These are phyloP conservation scores for Phaseolus lunatus DNA, from an alignment of 306 rosid species.

Conservation along the genomic window DNA sequence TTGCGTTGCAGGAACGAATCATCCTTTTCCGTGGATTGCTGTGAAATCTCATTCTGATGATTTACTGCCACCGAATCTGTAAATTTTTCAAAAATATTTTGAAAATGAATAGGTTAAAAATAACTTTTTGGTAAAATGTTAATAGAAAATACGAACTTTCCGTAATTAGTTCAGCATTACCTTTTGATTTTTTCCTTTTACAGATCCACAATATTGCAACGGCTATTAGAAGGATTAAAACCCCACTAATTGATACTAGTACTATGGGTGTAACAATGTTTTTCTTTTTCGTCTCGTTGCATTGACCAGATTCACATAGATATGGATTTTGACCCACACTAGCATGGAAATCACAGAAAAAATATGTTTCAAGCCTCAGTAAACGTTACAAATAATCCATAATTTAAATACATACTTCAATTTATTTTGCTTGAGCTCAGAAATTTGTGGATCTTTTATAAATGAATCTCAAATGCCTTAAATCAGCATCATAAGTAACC, in stretches of 20 bases:
- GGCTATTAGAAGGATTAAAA: conserved; percentile 30
- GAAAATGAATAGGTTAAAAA: neutral
- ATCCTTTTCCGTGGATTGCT: neutral
- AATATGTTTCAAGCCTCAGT: neutral
- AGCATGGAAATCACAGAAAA: conserved; percentile 14
- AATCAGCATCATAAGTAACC: neutral
- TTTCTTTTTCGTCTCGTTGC: conserved; percentile 19
- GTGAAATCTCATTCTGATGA: neutral
- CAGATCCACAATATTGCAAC: conserved; percentile 28
- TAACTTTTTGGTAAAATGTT: neutral
- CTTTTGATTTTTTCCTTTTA: conserved; percentile 40
- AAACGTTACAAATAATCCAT: neutral
- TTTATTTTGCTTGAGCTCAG: neutral
- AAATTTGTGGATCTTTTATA: neutral
- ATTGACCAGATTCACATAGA: conserved; percentile 41
- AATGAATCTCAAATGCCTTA: neutral
- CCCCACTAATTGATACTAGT: conserved; percentile 54
- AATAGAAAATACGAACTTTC: neutral
- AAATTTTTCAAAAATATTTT: neutral
- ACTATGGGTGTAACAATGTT: conserved; percentile 26
- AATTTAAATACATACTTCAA: neutral
- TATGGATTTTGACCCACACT: conserved; percentile 54
- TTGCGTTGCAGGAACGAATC: neutral
- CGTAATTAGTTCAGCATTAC: neutral
- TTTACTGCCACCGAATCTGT: neutral